Evolutionary conservation across 2,329 filamentous ascomycete genomes (phyloP), one percentile per base, ranked within the genome.

Genomic region (Pestalotiopsis sp.): DNA sequence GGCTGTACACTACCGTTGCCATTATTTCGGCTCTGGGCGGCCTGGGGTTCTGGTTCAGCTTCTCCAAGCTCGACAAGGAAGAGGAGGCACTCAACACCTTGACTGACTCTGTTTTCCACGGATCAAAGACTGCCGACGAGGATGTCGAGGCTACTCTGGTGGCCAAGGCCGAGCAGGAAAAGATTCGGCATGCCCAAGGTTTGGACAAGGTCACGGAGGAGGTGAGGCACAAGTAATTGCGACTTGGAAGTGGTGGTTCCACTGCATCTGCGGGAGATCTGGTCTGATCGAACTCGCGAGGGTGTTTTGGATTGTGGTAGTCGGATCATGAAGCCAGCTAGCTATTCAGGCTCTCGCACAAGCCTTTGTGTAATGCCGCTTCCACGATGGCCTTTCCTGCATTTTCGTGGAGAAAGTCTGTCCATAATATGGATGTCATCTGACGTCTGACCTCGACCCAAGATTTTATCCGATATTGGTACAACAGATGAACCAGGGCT

Each of bases 1-100:
- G 91, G 91, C 92, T 94, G 79, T 95, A 94, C 74, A 86, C 81
- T 3, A 79, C 86, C 2, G 86, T 93, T 9, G 91, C 91, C 3
- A 83, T 92, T 61, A 78, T 94, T 26, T 87, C 91, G 0, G 85
- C 86, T 59, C 65, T 91, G 7, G 75, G 88, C 48, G 91, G 90
- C 5, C 74, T 85, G 3, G 80, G 85, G n/a, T 94, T 95, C 82
- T 94, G 90, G 89, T 74, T 88, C 67, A 87, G 85, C 71, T 92
- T 91, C 79, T 79, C 83, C n/a, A 78, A 82, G 4, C 79, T 91
- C 1, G 91, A 94, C 74, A 80, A 78, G 62, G 81, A 88, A 70
- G 91, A 94, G 72, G 91, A 94, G 76, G 81, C 84, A 48, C 79
- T 93, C 66, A 94, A 94, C 71, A 84, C 88, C 75, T 77, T 88